Percentiles rank a stretch among this genome's conserved stretches.
phyloP scores from a whole-genome alignment of 2,329 filamentous ascomycete species.

The Calonectria crousiana region DNA sequence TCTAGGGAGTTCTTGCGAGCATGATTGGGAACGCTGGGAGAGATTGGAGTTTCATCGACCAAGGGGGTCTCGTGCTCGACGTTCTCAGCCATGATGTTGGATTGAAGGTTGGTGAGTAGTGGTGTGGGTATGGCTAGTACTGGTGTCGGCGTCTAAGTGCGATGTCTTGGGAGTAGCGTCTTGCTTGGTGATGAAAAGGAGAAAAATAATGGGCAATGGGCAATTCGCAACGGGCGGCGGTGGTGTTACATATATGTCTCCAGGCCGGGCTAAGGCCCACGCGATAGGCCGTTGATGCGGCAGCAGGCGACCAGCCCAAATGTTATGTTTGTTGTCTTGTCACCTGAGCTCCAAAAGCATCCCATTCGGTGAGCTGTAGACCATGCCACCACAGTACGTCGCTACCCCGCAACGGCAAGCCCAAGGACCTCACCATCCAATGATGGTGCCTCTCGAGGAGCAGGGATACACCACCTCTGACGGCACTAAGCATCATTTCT shows the following conservation, averaged over 20 bases:
- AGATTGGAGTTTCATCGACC: slow-evolving; percentile 67
- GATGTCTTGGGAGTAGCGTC: slow-evolving; percentile 1
- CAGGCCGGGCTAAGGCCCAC: slow-evolving; percentile 35
- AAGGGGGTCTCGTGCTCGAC: slow-evolving; percentile 36
- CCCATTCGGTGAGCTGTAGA: slow-evolving; percentile 25
- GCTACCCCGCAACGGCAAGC: slow-evolving; percentile 44
- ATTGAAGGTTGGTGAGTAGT: slow-evolving; percentile 5
- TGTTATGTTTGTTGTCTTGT: slow-evolving; percentile 40
- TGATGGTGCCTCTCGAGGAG: slow-evolving; percentile 32
- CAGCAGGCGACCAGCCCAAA: slow-evolving; percentile 35
- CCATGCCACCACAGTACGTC: slow-evolving; percentile 27
- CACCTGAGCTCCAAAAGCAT: slow-evolving; percentile 35
- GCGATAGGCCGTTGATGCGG: slow-evolving; percentile 44
- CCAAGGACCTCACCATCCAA: neutral
- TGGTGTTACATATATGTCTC: slow-evolving; percentile 40
- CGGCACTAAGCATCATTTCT: slow-evolving; percentile 6
- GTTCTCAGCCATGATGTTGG: slow-evolving; percentile 46
- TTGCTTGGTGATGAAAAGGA: slow-evolving; percentile 15
- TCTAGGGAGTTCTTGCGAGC: slow-evolving; percentile 77
- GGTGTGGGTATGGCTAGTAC: neutral
- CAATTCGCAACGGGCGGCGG: slow-evolving; percentile 31
- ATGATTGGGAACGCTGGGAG: slow-evolving; percentile 64
- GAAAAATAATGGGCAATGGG: slow-evolving; percentile 21
- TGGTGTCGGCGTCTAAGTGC: slow-evolving; percentile 19
- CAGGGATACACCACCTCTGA: slow-evolving; percentile 40